Percentiles rank a stretch among this genome's conserved stretches.
Evolutionary conservation across 2,329 filamentous ascomycete genomes (phyloP).

Genomic region (Ophiocordyceps camponoti-leonardi): DNA sequence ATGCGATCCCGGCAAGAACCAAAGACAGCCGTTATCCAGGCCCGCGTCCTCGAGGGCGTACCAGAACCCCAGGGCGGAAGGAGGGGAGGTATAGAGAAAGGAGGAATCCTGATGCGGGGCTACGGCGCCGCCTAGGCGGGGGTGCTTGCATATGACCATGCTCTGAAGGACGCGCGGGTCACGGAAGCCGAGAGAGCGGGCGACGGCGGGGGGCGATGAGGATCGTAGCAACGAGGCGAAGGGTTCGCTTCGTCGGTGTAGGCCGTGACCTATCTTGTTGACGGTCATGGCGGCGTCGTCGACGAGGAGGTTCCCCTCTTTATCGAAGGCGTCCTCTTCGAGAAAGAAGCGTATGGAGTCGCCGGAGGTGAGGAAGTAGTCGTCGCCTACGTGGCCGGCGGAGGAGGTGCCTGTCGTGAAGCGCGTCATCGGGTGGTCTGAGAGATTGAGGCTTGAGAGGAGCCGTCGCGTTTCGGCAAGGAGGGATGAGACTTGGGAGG

Average conservation of each 20-base stretch:
- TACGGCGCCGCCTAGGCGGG: constrained; percentile 84
- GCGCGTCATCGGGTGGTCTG: constrained; percentile 76
- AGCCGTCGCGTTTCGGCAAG: constrained; percentile 59
- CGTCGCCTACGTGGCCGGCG: constrained; percentile 70
- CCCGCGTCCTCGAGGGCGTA: constrained; percentile 91
- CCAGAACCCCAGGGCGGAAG: constrained; percentile 89
- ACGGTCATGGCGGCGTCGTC: constrained; percentile 64
- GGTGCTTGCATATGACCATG: constrained; percentile 98
- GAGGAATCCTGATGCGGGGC: constrained; percentile 84
- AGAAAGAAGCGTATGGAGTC: constrained; percentile 96
- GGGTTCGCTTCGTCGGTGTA: constrained; percentile 51
- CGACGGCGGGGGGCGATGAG: constrained; percentile 42
- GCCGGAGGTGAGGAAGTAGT: constrained; percentile 80
- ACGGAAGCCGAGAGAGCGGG: constrained; percentile 50
- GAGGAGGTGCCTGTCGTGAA: constrained; percentile 66
- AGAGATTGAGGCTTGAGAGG: constrained; percentile 60
- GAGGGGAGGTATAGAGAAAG: constrained; percentile 80
- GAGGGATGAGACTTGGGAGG: constrained; percentile 46
- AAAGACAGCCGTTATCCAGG: constrained; percentile 70
- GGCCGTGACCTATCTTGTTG: constrained; percentile 73
- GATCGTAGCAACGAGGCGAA: constrained; percentile 38
- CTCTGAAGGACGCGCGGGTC: constrained; percentile 73
- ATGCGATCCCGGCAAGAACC: constrained; percentile 73
- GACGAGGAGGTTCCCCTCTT: constrained; percentile 46
- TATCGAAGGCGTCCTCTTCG: constrained; percentile 77